Conservation (phyloP, 1,139 yeast species). For the Blastobotrys indianensis region DNA sequence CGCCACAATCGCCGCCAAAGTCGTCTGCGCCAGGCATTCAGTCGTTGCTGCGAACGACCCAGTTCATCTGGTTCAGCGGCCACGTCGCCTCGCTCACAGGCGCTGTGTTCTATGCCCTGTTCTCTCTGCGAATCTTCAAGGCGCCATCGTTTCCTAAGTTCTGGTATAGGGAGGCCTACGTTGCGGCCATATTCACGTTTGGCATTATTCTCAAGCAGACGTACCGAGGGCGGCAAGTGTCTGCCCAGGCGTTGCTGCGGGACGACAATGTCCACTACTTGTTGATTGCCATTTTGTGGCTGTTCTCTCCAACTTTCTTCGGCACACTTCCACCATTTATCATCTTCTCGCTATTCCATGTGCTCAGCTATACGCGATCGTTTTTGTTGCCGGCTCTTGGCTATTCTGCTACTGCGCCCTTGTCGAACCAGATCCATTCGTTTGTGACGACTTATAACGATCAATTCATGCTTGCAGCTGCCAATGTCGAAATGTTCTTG, state of each 20-base stretch:
- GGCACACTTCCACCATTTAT: conserved; percentile 60
- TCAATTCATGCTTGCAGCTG: conserved; percentile 63
- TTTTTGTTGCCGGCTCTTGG: conserved; percentile 63
- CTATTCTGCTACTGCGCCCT: conserved; percentile 39
- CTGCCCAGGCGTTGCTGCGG: conserved; percentile 36
- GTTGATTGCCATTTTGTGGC: conserved; percentile 51
- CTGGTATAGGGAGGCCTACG: conserved; percentile 56
- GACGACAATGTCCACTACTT: conserved; percentile 71
- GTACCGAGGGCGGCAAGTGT: conserved; percentile 28
- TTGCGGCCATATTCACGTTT: conserved; percentile 68
- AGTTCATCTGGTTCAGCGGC: conserved; percentile 59
- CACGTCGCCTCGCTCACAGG: conserved; percentile 61
- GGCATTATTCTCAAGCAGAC: conserved; percentile 68
- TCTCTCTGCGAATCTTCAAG: conserved; percentile 31
- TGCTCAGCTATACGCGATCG: conserved; percentile 57
- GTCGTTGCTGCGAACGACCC: conserved; percentile 36
- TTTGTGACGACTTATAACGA: conserved; percentile 64
- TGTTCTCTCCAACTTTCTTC: conserved; percentile 47
- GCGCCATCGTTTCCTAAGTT: conserved; percentile 36
- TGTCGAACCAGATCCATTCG: conserved; percentile 41
- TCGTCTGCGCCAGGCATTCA: conserved; percentile 4
- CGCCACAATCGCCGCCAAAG: too few species aligned
- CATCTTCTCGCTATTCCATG: conserved; percentile 68
- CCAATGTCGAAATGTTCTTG: conserved; percentile 60
- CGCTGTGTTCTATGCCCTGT: conserved; percentile 48